A percentile compares a stretch with the other conserved stretches of the same genome.
These are phyloP conservation scores for Arabis hirsuta DNA, from an alignment of 345 rosid species.

Conservation along the genomic window DNA sequence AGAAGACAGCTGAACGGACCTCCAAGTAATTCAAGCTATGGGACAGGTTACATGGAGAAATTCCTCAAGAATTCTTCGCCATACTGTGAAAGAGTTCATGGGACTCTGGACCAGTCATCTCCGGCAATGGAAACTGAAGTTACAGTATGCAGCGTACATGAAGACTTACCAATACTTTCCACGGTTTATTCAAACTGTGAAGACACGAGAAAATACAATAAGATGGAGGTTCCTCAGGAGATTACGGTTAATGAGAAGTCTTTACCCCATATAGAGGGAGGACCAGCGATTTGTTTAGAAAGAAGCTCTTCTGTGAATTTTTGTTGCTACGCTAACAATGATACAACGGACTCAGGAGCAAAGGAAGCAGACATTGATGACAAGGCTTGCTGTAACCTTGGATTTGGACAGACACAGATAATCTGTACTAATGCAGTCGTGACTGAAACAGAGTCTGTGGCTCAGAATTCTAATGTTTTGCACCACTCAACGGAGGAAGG, in stretches of 20 bases:
- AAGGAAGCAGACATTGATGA: constrained; percentile 24
- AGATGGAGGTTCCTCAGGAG: constrained; percentile 26
- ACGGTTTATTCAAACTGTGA: constrained; percentile 23
- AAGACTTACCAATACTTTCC: constrained; percentile 25
- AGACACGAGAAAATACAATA: constrained; percentile 11
- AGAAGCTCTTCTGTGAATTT: constrained; percentile 24
- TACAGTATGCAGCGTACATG: constrained; percentile 17
- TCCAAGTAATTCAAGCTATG: constrained; percentile 55
- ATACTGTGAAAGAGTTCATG: constrained; percentile 22
- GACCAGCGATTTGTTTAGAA: constrained; percentile 3
- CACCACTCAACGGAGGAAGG: constrained; percentile 25
- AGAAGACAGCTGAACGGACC: constrained; percentile 72
- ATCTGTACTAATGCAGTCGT: constrained; percentile 6
- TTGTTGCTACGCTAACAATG: not conserved
- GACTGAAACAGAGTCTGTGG: constrained; percentile 22
- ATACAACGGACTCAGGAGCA: constrained; percentile 14
- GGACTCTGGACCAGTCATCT: constrained; percentile 25
- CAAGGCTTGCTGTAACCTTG: not conserved
- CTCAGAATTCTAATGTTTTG: constrained; percentile 15
- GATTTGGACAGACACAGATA: constrained; percentile 16
- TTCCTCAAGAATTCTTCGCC: constrained; percentile 51
- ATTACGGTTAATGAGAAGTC: not conserved
- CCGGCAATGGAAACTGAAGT: constrained; percentile 18
- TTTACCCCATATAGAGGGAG: not conserved
- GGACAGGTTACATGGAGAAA: constrained; percentile 82